phyloP scores from a whole-genome alignment of 1,284 basidiomycete genomes.

The Leccinum fallax region DNA sequence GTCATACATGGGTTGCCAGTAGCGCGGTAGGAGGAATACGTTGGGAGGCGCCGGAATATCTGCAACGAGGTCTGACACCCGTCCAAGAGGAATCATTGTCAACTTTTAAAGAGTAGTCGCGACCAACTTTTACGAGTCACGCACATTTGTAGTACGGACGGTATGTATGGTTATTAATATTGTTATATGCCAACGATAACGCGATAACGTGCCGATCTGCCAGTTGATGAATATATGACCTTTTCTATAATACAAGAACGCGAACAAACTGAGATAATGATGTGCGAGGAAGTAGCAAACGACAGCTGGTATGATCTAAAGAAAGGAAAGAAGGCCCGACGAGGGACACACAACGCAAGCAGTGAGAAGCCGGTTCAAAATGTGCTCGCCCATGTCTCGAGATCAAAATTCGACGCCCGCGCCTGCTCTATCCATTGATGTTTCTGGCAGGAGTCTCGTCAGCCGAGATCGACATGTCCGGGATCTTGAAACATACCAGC shows the following conservation, averaged over 20 bases:
- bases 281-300: slow-evolving; percentile 33
- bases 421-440: slow-evolving; percentile 60
- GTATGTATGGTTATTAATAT: neutral
- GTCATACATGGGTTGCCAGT: neutral
- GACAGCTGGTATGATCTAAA: slow-evolving; percentile 28
- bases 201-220: slow-evolving; percentile 3
- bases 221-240: slow-evolving; percentile 19
- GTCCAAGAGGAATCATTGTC: neutral
- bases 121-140: neutral
- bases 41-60: neutral
- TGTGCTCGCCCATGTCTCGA: slow-evolving; percentile 65
- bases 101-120: neutral
- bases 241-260: slow-evolving; percentile 35
- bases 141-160: neutral
- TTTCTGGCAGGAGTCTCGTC: slow-evolving; percentile 42
- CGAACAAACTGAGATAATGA: slow-evolving; percentile 32
- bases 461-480: slow-evolving; percentile 1
- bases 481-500: slow-evolving; percentile 52
- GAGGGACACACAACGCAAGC: slow-evolving; percentile 11
- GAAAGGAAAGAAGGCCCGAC: slow-evolving; percentile 16
- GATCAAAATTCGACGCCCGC: slow-evolving; percentile 51
- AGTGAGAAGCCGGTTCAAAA: slow-evolving; percentile 43
- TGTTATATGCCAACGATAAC: neutral
- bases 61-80: neutral
- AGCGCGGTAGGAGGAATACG: neutral